Conservation (phyloP, 441 rosid genomes). For the Corymbia citriodora region DNA sequence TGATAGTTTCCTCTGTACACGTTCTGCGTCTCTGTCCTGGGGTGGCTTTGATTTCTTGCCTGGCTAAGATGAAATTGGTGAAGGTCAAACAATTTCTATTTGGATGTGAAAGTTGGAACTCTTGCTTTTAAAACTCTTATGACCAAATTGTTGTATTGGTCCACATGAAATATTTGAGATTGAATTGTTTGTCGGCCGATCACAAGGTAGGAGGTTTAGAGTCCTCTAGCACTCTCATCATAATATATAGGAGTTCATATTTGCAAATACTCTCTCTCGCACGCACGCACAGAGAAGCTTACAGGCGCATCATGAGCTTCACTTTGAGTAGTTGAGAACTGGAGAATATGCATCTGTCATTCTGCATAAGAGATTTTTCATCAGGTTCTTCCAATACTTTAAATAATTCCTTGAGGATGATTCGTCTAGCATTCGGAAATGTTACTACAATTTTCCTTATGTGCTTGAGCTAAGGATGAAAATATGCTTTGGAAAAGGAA, state of each 20-base stretch:
- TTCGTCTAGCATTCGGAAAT: neutral
- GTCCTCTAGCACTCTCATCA: neutral
- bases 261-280: neutral
- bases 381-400: neutral
- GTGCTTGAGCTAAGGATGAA: neutral
- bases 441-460: neutral
- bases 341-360: neutral
- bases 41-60: neutral
- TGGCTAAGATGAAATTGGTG: neutral
- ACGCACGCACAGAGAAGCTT: neutral
- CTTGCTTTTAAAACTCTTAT: neutral
- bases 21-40: neutral
- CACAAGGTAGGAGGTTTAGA: neutral
- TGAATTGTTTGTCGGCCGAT: neutral
- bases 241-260: neutral
- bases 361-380: neutral
- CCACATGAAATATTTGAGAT: neutral
- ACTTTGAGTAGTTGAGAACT: neutral
- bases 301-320: neutral
- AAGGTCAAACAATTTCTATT: neutral
- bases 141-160: neutral
- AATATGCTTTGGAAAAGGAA: neutral
- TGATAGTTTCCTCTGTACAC: neutral
- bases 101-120: neutral
- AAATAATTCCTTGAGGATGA: neutral